Conservation (phyloP, 495 filamentous ascomycete genomes). For the Xeromyces bisporus region DNA sequence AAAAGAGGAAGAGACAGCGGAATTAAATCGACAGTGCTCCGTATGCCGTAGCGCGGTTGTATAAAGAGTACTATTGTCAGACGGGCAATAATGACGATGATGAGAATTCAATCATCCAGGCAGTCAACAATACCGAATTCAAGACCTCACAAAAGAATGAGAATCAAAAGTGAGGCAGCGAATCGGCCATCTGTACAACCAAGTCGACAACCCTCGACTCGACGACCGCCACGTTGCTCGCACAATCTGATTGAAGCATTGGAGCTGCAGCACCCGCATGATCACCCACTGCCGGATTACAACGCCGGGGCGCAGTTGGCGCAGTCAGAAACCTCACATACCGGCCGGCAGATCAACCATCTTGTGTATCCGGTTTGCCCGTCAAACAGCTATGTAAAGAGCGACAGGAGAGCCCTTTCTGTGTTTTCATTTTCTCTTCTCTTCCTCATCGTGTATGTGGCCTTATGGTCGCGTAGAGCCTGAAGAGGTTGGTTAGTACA, state of each 20-base stretch:
- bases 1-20: background rate
- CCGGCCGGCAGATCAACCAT: background rate
- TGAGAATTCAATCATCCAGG: background rate
- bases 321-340: background rate
- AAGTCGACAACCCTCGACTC: background rate
- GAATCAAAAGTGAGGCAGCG: background rate
- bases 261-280: background rate
- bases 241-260: background rate
- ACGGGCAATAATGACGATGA: background rate
- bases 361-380: background rate
- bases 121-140: too few relatives aligned
- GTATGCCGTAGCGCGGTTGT: too few relatives aligned
- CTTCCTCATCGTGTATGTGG: too few relatives aligned
- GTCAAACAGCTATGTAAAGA: too few relatives aligned
- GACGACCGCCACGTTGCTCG: background rate
- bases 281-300: background rate
- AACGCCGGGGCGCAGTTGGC: background rate
- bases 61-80: too few relatives aligned
- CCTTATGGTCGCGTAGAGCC: too few relatives aligned
- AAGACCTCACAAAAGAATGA: background rate
- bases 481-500: too few relatives aligned
- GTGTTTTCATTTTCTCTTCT: too few relatives aligned
- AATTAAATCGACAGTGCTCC: background rate
- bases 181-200: background rate
- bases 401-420: too few relatives aligned